These are phyloP conservation scores for Pisolithus thermaeus DNA, from an alignment of 1,284 basidiomycete genomes.

Conservation along the genomic window DNA sequence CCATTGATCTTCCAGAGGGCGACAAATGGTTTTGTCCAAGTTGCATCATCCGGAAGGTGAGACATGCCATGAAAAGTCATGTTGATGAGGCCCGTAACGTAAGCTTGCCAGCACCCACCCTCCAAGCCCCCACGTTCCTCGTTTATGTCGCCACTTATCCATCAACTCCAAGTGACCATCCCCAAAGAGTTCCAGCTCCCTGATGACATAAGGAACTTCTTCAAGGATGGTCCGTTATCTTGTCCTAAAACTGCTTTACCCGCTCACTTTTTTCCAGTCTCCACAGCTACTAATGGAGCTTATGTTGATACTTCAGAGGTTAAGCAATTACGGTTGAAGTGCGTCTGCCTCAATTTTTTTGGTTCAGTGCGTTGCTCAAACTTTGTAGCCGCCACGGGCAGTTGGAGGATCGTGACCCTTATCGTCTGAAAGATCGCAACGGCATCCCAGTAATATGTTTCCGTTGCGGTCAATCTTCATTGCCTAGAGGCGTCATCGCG, in stretches of 20 bases:
- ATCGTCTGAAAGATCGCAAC: constrained; percentile 82
- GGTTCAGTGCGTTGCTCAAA: constrained; percentile 10
- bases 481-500: constrained; percentile 44
- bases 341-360: constrained; percentile 11
- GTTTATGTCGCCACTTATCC: constrained; percentile 64
- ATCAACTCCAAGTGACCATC: constrained; percentile 55
- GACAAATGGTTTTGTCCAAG: constrained; percentile 92
- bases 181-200: constrained; percentile 88
- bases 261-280: constrained; percentile 44
- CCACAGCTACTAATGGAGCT: constrained; percentile 64
- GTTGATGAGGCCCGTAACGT: constrained; percentile 11
- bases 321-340: constrained; percentile 77
- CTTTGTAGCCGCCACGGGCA: constrained; percentile 77
- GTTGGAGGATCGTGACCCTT: constrained; percentile 87
- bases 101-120: constrained; percentile 51
- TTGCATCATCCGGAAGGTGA: constrained; percentile 65
- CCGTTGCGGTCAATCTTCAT: constrained; percentile 79
- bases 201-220: constrained; percentile 81
- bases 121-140: constrained; percentile 51
- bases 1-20: constrained; percentile 77
- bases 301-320: constrained; percentile 76
- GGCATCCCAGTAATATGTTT: constrained; percentile 83
- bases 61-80: constrained; percentile 17
- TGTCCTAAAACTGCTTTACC: constrained; percentile 10
- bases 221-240: constrained; percentile 68